Conservation (phyloP, 345 rosid genomes). For the Triadica sebifera region DNA sequence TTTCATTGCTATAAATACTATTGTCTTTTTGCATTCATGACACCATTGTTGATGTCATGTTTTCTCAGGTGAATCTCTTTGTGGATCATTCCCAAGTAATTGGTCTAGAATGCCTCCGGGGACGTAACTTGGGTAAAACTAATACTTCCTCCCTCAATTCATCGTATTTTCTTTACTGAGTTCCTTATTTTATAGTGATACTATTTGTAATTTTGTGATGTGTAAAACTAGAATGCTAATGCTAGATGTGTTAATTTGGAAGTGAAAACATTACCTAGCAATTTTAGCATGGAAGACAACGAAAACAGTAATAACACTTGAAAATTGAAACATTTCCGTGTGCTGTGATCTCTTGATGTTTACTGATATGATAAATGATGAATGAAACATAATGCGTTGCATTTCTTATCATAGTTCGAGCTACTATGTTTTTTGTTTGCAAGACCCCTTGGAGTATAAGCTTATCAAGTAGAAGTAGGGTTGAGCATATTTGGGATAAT, state of each 20-base stretch:
- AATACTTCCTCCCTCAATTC: conserved; percentile 54
- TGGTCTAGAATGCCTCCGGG: conserved; percentile 82
- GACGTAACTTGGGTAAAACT: conserved; percentile 56
- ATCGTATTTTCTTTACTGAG: conserved; percentile 44
- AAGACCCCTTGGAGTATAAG: not conserved
- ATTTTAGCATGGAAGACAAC: not conserved
- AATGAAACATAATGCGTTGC: not conserved
- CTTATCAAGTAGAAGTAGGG: not conserved
- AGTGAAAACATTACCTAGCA: not conserved
- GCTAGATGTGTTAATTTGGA: not conserved
- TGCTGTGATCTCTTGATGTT: not conserved
- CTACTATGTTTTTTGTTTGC: no score
- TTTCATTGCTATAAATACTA: not conserved
- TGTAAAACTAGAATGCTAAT: not conserved
- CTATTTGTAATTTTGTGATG: not conserved
- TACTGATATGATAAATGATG: not conserved
- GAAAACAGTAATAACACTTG: no score
- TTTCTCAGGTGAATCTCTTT: conserved; percentile 79
- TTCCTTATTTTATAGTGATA: not conserved
- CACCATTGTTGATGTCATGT: not conserved
- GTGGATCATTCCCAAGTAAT: conserved; percentile 89
- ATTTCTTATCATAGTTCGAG: not conserved
- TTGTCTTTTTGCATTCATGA: not conserved
- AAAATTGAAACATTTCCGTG: no score
- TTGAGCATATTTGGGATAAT: no score